Percentiles rank a stretch among this genome's conserved stretches.
phyloP scores from a whole-genome alignment of 306 rosid species.

The Elaeagnus macrophylla region DNA sequence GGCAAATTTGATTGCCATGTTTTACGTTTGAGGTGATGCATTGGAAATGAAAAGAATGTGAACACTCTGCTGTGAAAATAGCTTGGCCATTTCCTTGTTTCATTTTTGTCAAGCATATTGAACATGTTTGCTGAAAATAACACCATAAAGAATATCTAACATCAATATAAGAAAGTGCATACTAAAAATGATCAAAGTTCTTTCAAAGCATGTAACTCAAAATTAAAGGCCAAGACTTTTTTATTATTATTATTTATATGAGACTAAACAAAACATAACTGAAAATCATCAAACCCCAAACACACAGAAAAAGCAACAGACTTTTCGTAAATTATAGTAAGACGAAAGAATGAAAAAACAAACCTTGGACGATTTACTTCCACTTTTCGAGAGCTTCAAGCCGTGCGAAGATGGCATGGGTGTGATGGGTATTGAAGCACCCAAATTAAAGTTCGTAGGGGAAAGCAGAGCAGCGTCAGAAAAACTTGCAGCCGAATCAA shows the following conservation, averaged over 20 bases:
- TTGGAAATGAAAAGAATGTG: constrained; percentile 94
- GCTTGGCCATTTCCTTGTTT: constrained; percentile 94
- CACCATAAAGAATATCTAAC: constrained; percentile 3
- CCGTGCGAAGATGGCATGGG: constrained; percentile 37
- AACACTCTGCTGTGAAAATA: constrained; percentile 88
- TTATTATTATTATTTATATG: neutral
- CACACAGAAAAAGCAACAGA: too few relatives aligned
- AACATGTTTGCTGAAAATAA: constrained; percentile 64
- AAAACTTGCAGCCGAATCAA: constrained; percentile 42
- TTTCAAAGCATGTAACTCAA: too few relatives aligned
- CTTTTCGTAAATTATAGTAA: neutral
- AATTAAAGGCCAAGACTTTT: constrained; percentile 1
- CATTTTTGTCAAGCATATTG: constrained; percentile 85
- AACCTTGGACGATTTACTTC: constrained; percentile 51
- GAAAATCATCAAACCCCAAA: neutral
- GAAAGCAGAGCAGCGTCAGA: constrained; percentile 88
- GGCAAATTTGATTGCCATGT: constrained; percentile 90
- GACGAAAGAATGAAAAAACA: neutral
- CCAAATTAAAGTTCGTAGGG: constrained; percentile 39
- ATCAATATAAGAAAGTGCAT: neutral
- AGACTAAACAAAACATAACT: constrained; percentile 12
- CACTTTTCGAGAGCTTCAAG: constrained; percentile 34
- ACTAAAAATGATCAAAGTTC: too few relatives aligned
- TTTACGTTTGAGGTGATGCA: constrained; percentile 82
- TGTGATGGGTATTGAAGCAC: constrained; percentile 37